Evolutionary conservation across 176 grass and related monocot genomes (phyloP).

Genomic region (Lolium multiflorum): DNA sequence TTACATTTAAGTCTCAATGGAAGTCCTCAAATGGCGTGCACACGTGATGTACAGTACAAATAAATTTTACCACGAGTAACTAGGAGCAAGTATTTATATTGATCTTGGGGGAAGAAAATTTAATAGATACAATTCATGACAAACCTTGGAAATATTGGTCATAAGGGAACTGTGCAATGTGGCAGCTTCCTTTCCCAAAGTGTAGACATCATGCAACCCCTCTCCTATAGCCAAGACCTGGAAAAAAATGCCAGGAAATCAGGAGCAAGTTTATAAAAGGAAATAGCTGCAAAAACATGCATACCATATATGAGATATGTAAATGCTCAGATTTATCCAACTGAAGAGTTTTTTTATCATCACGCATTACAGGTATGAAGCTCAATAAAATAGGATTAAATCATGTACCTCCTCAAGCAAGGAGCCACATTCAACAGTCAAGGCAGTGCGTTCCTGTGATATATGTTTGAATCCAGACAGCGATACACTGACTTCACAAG

Average conservation of each 20-base stretch:
- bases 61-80: constrained; percentile 31
- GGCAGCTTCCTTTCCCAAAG: constrained; percentile 81
- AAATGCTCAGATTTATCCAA: constrained; percentile 30
- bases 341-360: constrained; percentile 36
- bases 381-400: constrained; percentile 31
- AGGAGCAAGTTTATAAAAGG: constrained; percentile 34
- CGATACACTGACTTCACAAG: constrained; percentile 65
- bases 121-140: constrained; percentile 42
- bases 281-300: constrained; percentile 24
- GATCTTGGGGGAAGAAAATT: constrained; percentile 27
- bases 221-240: constrained; percentile 96
- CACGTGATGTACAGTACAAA: constrained; percentile 27
- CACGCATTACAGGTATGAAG: constrained; percentile 10
- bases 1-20: constrained; percentile 3
- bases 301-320: constrained; percentile 39
- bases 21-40: constrained; percentile 33
- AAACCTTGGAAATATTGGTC: constrained; percentile 88
- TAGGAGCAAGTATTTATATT: constrained; percentile 41
- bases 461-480: constrained; percentile 82
- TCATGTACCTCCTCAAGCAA: constrained; percentile 94
- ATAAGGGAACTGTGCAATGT: constrained; percentile 73
- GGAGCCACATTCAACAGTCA: constrained; percentile 96
- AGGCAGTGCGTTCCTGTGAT: constrained; percentile 84
- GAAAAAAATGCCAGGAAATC: constrained; percentile 47
- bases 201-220: constrained; percentile 83